Percentiles rank a stretch among this genome's conserved stretches.
Conservation (phyloP, 192 early-diverging fungal species). For the Coemansia sp. region DNA sequence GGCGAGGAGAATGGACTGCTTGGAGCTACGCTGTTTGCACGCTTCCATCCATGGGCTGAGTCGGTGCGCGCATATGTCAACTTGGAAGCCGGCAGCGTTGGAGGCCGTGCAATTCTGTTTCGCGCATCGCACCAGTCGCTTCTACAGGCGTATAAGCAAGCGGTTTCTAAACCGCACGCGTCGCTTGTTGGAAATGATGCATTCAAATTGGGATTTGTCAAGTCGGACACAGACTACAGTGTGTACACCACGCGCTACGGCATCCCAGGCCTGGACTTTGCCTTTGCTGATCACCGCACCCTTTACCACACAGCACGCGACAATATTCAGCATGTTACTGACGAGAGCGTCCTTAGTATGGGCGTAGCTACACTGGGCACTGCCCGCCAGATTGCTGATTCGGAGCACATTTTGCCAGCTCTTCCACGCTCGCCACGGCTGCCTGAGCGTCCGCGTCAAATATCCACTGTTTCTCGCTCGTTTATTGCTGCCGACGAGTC, state of each 20-base stretch:
- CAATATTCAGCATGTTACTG: constrained; percentile 52
- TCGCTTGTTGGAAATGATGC: constrained; percentile 66
- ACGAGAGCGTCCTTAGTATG: constrained; percentile 62
- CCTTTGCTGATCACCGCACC: constrained; percentile 61
- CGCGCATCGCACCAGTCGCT: constrained; percentile 55
- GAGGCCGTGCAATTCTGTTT: constrained; percentile 66
- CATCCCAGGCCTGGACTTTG: constrained; percentile 66
- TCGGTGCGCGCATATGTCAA: constrained; percentile 66
- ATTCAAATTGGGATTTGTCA: constrained; percentile 58
- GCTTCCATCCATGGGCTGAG: constrained; percentile 62
- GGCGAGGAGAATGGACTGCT: constrained; percentile 65
- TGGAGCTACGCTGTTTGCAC: constrained; percentile 61
- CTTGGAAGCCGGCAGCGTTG: constrained; percentile 70
- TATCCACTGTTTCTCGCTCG: neutral
- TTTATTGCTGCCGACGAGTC: constrained; percentile 20
- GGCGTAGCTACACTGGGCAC: constrained; percentile 55
- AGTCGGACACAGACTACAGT: constrained; percentile 66
- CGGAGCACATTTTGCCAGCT: constrained; percentile 13
- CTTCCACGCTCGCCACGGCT: constrained; percentile 38
- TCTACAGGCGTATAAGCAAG: constrained; percentile 34
- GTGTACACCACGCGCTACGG: constrained; percentile 57
- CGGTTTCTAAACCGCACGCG: constrained; percentile 52
- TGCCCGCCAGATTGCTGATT: constrained; percentile 54
- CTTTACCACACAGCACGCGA: constrained; percentile 66
- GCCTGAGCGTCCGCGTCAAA: constrained; percentile 14